A percentile compares a stretch with the other conserved stretches of the same genome.
phyloP scores from a whole-genome alignment of 202 grass and related monocot species.

The Panicum hallii region DNA sequence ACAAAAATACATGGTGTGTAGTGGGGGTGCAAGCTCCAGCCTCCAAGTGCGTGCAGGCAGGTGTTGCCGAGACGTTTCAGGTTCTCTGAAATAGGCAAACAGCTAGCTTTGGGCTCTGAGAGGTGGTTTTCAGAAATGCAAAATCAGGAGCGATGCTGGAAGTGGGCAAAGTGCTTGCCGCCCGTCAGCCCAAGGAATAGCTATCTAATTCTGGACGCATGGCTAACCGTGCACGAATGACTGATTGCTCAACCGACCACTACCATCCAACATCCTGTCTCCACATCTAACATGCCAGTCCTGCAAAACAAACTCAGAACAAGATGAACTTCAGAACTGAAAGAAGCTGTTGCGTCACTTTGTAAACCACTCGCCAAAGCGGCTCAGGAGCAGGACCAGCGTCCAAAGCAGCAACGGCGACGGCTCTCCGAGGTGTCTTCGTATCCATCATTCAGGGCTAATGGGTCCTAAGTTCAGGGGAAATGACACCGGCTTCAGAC shows the following conservation, averaged over 20 bases:
- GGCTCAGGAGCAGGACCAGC: background rate
- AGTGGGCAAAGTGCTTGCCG: background rate
- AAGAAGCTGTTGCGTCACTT: background rate
- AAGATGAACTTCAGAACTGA: background rate
- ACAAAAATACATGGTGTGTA: background rate
- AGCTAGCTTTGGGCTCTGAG: background rate
- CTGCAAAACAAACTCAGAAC: background rate
- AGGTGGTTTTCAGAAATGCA: background rate
- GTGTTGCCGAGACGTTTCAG: background rate
- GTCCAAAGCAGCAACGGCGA: background rate
- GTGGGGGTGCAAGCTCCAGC: background rate
- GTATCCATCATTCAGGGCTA: background rate
- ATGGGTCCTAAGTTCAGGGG: constrained; percentile 48
- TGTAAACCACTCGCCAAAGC: background rate
- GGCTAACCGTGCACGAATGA: background rate
- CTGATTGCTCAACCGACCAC: too few species aligned
- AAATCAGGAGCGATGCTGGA: background rate
- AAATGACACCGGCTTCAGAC: constrained; percentile 55
- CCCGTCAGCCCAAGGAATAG: background rate
- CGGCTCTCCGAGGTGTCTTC: background rate
- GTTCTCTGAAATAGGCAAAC: background rate
- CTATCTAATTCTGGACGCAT: background rate
- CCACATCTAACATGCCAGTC: background rate
- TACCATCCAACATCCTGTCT: background rate
- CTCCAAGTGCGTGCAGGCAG: background rate